Percentiles rank a stretch among this genome's conserved stretches.
These are phyloP conservation scores for Neonothopanus nambi DNA, from an alignment of 1,284 basidiomycete genomes.

Conservation along the genomic window DNA sequence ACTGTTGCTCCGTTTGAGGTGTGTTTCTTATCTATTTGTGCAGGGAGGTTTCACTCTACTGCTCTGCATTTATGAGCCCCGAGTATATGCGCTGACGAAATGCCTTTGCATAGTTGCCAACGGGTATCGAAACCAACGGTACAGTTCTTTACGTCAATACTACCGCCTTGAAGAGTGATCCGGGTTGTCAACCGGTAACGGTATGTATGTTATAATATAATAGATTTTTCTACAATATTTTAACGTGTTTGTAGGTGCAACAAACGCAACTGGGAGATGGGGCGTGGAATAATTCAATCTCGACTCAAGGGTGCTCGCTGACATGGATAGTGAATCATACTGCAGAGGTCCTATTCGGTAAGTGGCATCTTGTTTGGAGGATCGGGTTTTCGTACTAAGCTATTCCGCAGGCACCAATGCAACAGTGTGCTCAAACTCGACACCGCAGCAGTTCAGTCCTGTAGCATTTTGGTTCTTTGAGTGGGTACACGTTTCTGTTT, in stretches of 20 bases:
- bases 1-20: slow-evolving; percentile 48
- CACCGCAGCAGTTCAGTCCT: slow-evolving; percentile 40
- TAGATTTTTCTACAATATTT: slow-evolving; percentile 16
- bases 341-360: slow-evolving; percentile 39
- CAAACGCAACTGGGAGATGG: slow-evolving; percentile 32
- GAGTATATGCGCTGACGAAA: too few species aligned
- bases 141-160: slow-evolving; percentile 45
- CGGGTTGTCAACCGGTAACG: slow-evolving; percentile 39
- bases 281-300: slow-evolving; percentile 43
- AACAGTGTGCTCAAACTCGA: slow-evolving; percentile 25
- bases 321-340: slow-evolving; percentile 40
- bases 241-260: slow-evolving; percentile 23
- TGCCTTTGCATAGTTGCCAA: slow-evolving; percentile 22
- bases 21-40: slow-evolving; percentile 4
- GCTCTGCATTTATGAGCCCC: background rate
- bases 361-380: background rate
- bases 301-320: slow-evolving; percentile 39
- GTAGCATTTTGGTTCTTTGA: slow-evolving; percentile 61
- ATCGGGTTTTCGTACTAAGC: background rate
- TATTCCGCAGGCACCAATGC: slow-evolving; percentile 29
- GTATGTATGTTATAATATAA: slow-evolving; percentile 31
- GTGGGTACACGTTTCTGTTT: slow-evolving; percentile 23
- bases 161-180: slow-evolving; percentile 44
- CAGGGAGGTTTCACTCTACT: background rate
- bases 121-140: slow-evolving; percentile 32